These are phyloP conservation scores for Vitis rotundifolia DNA, from an alignment of 164 flowering plant genomes.

Conservation along the genomic window DNA sequence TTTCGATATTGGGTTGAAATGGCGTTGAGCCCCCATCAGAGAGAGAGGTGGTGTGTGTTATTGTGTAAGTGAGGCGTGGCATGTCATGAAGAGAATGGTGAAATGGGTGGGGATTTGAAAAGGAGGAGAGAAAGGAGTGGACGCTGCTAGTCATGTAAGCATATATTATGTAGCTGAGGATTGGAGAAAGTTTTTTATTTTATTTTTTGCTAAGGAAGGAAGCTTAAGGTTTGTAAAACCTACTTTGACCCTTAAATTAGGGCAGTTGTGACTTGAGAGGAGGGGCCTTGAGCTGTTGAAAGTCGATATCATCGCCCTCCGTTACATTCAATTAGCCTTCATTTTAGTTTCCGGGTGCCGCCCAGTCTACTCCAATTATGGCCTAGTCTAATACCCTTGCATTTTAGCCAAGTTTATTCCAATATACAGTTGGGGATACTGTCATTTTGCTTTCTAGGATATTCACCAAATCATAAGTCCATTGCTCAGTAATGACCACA, in stretches of 20 bases:
- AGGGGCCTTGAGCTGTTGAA: slow-evolving; percentile 33
- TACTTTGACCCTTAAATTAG: slow-evolving; percentile 1
- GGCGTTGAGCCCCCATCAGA: slow-evolving; percentile 35
- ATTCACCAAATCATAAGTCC: too few species aligned
- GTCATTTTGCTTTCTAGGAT: too few species aligned
- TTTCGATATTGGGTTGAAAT: slow-evolving; percentile 48
- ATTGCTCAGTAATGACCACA: too few species aligned
- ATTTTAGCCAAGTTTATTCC: too few species aligned
- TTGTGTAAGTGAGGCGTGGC: not conserved
- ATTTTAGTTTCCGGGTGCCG: slow-evolving; percentile 31
- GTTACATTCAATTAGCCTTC: slow-evolving; percentile 46
- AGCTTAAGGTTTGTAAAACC: too few species aligned
- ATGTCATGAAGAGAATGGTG: not conserved
- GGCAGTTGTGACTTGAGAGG: slow-evolving; percentile 12
- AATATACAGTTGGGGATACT: too few species aligned
- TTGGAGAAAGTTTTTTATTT: not conserved
- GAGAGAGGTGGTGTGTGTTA: not conserved
- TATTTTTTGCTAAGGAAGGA: too few species aligned
- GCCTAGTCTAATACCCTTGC: too few species aligned
- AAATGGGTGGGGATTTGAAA: not conserved
- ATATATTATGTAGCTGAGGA: not conserved
- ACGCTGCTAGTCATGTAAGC: not conserved
- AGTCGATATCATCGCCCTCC: slow-evolving; percentile 31
- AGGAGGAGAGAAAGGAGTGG: not conserved
- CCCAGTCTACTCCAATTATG: slow-evolving; percentile 11